A percentile compares a stretch with the other conserved stretches of the same genome.
phyloP scores from a whole-genome alignment of 2,329 filamentous ascomycete genomes.

The Phymatotrichopsis omnivora region DNA sequence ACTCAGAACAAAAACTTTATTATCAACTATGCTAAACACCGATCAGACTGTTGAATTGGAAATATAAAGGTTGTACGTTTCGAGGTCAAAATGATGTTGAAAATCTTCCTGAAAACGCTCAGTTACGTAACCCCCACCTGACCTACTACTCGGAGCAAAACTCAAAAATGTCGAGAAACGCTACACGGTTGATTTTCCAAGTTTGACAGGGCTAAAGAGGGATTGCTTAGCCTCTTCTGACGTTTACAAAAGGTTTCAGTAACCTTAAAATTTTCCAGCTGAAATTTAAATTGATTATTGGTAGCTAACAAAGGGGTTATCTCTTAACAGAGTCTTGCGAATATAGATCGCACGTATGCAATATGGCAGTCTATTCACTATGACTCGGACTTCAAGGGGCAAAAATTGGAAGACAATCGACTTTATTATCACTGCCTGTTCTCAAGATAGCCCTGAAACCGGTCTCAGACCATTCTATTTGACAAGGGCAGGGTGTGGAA shows the following conservation, averaged over 20 bases:
- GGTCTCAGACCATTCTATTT: conserved; percentile 8
- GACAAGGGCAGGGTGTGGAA: background rate
- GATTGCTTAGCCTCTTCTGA: background rate
- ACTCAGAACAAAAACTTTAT: too few relatives aligned
- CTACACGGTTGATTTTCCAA: too few relatives aligned
- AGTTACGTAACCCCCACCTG: too few relatives aligned
- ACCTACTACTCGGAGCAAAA: too few relatives aligned
- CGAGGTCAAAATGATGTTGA: too few relatives aligned
- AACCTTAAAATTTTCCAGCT: background rate
- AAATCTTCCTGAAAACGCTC: too few relatives aligned
- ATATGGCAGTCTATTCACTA: conserved; percentile 13
- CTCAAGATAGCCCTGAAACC: background rate
- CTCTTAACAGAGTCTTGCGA: conserved; percentile 2
- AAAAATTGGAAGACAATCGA: background rate
- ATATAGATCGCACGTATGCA: conserved; percentile 9
- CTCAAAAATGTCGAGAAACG: too few relatives aligned
- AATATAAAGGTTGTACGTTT: too few relatives aligned
- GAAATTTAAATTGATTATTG: background rate
- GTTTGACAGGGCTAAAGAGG: too few relatives aligned
- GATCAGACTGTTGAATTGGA: too few relatives aligned
- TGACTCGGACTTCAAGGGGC: conserved; percentile 1
- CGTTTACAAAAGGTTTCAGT: conserved; percentile 11
- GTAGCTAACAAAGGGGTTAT: too few relatives aligned
- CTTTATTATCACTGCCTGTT: background rate
- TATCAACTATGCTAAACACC: too few relatives aligned